These are phyloP conservation scores for Epichloe festucae DNA, from an alignment of 2,329 filamentous ascomycete species.

Conservation along the genomic window DNA sequence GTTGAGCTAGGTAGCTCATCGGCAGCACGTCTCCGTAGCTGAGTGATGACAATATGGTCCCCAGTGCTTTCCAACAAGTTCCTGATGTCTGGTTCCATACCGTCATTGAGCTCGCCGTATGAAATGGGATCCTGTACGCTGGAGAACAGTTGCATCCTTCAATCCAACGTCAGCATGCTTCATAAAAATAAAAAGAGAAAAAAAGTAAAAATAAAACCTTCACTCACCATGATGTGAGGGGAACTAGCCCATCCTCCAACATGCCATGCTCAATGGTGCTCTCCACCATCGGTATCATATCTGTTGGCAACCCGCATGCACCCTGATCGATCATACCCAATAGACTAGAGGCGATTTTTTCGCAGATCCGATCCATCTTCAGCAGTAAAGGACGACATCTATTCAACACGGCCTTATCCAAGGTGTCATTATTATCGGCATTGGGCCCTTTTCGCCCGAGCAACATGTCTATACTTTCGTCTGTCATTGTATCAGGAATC, in stretches of 20 bases:
- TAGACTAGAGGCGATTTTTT: constrained; percentile 11
- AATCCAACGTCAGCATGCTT: background rate
- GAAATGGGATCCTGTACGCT: background rate
- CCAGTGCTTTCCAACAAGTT: constrained; percentile 15
- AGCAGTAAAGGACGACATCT: constrained; percentile 7
- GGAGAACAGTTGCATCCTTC: constrained; percentile 15
- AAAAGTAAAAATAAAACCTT: background rate
- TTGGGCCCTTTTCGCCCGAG: background rate
- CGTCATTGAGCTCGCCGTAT: constrained; percentile 8
- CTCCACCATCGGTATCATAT: constrained; percentile 15
- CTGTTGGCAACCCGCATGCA: constrained; percentile 14
- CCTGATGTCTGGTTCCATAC: constrained; percentile 16
- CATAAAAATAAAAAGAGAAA: background rate
- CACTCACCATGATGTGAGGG: constrained; percentile 22
- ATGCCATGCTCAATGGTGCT: constrained; percentile 14
- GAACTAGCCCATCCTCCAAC: constrained; percentile 12
- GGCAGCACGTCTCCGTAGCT: constrained; percentile 14
- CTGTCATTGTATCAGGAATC: constrained; percentile 23
- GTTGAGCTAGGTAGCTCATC: constrained; percentile 14
- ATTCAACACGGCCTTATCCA: background rate
- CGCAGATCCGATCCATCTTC: constrained; percentile 13
- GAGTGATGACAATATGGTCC: constrained; percentile 17
- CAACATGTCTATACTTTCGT: constrained; percentile 12
- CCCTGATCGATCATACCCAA: constrained; percentile 5
- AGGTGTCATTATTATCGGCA: background rate